phyloP scores from a whole-genome alignment of 1,284 basidiomycete species.

The Anthracocystis setariae region DNA sequence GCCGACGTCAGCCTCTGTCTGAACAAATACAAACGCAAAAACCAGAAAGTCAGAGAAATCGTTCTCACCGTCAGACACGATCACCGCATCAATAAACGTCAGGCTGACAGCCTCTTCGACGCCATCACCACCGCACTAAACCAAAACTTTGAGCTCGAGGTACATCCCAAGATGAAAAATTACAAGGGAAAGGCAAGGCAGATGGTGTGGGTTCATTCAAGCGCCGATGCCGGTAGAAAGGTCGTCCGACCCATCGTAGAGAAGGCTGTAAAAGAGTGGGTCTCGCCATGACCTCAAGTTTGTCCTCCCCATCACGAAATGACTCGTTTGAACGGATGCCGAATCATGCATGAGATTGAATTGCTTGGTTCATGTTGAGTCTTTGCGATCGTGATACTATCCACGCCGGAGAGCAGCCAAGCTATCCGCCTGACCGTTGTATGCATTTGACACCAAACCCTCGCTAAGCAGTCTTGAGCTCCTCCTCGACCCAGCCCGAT shows the following conservation, averaged over 20 bases:
- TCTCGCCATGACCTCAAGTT: constrained; percentile 21
- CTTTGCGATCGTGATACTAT: too few species aligned
- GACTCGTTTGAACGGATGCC: not conserved
- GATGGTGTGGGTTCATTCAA: constrained; percentile 53
- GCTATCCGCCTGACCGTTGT: constrained; percentile 16
- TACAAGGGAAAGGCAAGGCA: constrained; percentile 11
- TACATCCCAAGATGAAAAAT: constrained; percentile 17
- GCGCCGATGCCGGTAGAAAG: constrained; percentile 48
- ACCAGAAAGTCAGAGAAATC: constrained; percentile 51
- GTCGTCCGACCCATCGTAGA: constrained; percentile 60
- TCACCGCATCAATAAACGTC: constrained; percentile 32
- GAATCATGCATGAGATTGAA: too few species aligned
- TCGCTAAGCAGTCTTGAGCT: constrained; percentile 10
- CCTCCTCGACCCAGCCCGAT: constrained; percentile 22
- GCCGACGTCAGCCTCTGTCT: constrained; percentile 54
- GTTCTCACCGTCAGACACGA: constrained; percentile 48
- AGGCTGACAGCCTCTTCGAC: constrained; percentile 54
- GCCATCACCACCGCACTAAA: constrained; percentile 32
- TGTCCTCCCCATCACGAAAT: not conserved
- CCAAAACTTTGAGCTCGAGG: constrained; percentile 17
- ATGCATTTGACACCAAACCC: constrained; percentile 11
- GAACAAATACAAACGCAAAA: constrained; percentile 48
- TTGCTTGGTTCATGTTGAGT: too few species aligned
- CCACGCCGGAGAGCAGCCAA: too few species aligned
- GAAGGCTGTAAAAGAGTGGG: constrained; percentile 51